Percentiles rank a stretch among this genome's conserved stretches.
Evolutionary conservation across 495 filamentous ascomycete genomes (phyloP).

Genomic region (Bacidia gigantensis): DNA sequence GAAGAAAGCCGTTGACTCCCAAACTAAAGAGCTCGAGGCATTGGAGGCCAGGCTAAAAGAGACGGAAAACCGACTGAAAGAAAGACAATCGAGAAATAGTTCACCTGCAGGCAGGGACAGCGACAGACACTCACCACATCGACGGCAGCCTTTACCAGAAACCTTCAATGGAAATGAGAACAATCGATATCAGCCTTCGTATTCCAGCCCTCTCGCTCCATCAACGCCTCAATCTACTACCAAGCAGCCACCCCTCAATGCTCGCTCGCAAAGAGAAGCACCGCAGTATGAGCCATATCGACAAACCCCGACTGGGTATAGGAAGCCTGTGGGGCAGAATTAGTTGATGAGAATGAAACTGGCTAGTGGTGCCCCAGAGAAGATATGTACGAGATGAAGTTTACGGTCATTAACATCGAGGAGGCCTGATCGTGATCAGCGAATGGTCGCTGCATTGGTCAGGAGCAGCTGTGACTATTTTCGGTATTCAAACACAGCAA

Average conservation of each 20-base stretch:
- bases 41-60: conserved; percentile 73
- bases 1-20: conserved; percentile 59
- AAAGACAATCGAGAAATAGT: conserved; percentile 20
- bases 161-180: conserved; percentile 4
- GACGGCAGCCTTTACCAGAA: conserved; percentile 6
- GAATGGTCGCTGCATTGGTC: too few relatives aligned
- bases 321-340: conserved; percentile 2
- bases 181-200: neutral
- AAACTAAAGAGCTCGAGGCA: conserved; percentile 66
- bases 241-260: neutral
- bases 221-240: conserved; percentile 3
- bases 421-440: too few relatives aligned
- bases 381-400: too few relatives aligned
- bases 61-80: conserved; percentile 68
- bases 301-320: neutral
- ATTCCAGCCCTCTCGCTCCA: conserved; percentile 7
- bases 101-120: conserved; percentile 9
- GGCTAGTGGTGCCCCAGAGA: too few relatives aligned
- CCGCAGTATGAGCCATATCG: neutral
- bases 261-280: neutral
- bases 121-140: neutral
- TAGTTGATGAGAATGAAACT: neutral
- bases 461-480: too few relatives aligned
- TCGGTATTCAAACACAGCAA: too few relatives aligned
- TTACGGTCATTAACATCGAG: too few relatives aligned